Percentiles rank a stretch among this genome's conserved stretches.
Evolutionary conservation across 805 yeast genomes (phyloP).

Genomic region (Clavispora santaluciae): DNA sequence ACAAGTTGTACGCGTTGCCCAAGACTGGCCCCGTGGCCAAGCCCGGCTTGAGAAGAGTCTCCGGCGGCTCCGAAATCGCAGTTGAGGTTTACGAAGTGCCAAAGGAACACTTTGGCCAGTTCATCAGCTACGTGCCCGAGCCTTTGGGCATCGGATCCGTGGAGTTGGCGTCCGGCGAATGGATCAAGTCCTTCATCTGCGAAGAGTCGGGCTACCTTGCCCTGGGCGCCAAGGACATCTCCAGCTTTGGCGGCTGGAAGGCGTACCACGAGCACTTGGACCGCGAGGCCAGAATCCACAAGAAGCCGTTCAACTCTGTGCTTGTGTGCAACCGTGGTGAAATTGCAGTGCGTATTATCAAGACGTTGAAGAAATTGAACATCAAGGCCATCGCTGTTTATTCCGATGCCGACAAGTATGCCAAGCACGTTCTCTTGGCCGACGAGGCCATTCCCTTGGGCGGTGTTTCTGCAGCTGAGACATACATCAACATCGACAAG

Average conservation of each 20-base stretch:
- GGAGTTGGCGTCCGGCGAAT: conserved; percentile 71
- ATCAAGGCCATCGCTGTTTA: conserved; percentile 83
- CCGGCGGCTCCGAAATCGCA: conserved; percentile 56
- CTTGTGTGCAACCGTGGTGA: conserved; percentile 97
- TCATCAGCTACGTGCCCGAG: conserved; percentile 84
- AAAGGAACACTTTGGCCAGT: conserved; percentile 68
- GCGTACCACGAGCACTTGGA: conserved; percentile 44
- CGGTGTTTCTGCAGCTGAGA: conserved; percentile 85
- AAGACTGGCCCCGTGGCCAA: conserved; percentile 75
- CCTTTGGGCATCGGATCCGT: conserved; percentile 95
- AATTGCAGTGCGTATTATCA: conserved; percentile 91
- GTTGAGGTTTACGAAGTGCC: conserved; percentile 87
- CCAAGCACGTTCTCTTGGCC: conserved; percentile 80
- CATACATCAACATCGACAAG: conserved; percentile 82
- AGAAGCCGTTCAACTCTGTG: conserved; percentile 74
- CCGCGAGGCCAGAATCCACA: conserved; percentile 21
- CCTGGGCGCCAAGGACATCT: conserved; percentile 72
- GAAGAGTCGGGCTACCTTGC: conserved; percentile 81
- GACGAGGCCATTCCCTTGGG: conserved; percentile 76
- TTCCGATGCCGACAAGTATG: conserved; percentile 84
- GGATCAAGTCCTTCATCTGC: conserved; percentile 92
- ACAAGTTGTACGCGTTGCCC: conserved; percentile 79
- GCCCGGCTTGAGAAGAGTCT: conserved; percentile 81
- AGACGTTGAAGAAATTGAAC: conserved; percentile 74
- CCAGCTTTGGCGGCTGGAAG: conserved; percentile 88